Base-by-base conservation (phyloP, 495 filamentous ascomycete genomes). In the Neurospora sp. region DNA sequence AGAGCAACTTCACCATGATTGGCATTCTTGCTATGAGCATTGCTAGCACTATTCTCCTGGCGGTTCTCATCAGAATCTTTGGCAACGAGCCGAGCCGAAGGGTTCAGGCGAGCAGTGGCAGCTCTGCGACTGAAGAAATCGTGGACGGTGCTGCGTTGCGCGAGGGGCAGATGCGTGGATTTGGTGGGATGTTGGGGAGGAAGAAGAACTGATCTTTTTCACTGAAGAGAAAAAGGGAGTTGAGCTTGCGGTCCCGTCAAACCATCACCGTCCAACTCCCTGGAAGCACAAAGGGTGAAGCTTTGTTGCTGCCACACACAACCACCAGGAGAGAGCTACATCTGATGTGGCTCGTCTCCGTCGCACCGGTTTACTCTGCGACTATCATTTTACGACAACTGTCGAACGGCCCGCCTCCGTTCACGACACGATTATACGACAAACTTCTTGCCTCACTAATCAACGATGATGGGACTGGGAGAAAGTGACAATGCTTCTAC, bases 1-100 rank as follows among this genome's bases (percentile, higher is more conserved):
- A 91, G 80, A 96, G 93, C 81, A 97, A 95, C 77, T 80, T 94
- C 73, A 89, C 91, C 49, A 96, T 97, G 94, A 88, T 97, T 42
- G 94, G 93, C 12, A 97, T 97, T 73, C 81, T 97, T 35, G 89
- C 88, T 76, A 81, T 89, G 39, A 95, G 93, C 81, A 95, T 97
- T 70, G 74, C 92, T 3, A 89, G 90, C 76, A 90, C 91, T 16
- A 77, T 89, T 9, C 75, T 85, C 44, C 93, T 94, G 91, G 87
- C 89, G 41, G 75, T 90, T n/a, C 77, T 93, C 71, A 81, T 95
- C 39, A 86, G 85, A 70, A 71, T 91, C 39, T 82, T 92, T 72
- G 91, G 91, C 70, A 89, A 89, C 72, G 77, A 84, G 46, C 80
- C 86, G 2, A 85, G 79, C 73, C 80, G 81, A 6, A 88, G 88